Evolutionary conservation across 192 early-diverging fungal species (phyloP).

Genomic region (Coemansia sp.): DNA sequence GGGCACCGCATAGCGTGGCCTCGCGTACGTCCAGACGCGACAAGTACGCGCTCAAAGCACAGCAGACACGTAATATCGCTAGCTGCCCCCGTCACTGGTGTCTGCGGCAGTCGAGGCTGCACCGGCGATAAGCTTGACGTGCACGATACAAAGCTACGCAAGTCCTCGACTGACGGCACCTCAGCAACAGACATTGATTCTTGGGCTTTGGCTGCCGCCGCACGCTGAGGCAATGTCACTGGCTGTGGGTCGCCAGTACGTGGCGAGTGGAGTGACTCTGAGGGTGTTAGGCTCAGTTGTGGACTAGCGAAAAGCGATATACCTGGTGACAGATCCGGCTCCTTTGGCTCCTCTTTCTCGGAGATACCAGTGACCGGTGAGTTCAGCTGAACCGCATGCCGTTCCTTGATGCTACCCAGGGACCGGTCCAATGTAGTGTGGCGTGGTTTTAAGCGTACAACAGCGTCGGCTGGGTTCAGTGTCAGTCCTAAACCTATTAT

Average conservation of each 20-base stretch:
- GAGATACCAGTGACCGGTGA: background rate
- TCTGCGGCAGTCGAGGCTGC: background rate
- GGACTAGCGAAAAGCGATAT: constrained; percentile 1
- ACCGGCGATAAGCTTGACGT: background rate
- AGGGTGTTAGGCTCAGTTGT: background rate
- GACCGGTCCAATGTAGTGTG: constrained; percentile 1
- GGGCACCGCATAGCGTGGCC: constrained; percentile 31
- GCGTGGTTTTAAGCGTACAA: constrained; percentile 38
- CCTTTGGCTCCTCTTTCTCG: background rate
- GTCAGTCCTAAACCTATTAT: constrained; percentile 51
- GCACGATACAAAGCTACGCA: background rate
- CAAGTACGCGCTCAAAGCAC: constrained; percentile 44
- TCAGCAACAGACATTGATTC: background rate
- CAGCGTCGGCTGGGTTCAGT: constrained; percentile 44
- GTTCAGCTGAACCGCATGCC: background rate
- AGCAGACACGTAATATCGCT: constrained; percentile 24
- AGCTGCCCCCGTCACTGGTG: background rate
- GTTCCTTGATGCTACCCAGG: constrained; percentile 4
- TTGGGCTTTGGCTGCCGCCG: background rate
- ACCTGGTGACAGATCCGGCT: background rate
- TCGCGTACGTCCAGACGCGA: constrained; percentile 11
- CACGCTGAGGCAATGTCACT: background rate
- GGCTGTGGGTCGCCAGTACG: background rate
- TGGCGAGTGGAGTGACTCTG: background rate
- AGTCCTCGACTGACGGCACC: background rate